Evolutionary conservation across 495 filamentous ascomycete genomes (phyloP).

Genomic region (Tricharina praecox): DNA sequence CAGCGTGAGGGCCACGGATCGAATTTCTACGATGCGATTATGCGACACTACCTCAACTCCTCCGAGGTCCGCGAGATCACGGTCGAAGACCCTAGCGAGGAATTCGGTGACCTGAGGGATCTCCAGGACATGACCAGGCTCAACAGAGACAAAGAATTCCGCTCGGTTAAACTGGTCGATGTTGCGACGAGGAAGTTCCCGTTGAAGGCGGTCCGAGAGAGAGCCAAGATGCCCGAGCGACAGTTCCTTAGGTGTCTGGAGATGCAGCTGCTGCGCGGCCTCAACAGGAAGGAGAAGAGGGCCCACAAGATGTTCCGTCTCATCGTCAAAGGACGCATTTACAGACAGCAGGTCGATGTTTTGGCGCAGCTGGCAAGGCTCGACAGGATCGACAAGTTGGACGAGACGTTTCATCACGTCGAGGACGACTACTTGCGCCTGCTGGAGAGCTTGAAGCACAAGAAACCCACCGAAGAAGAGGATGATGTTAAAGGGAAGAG

Average conservation of each 20-base stretch:
- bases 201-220: slow-evolving; percentile 30
- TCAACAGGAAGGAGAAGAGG: slow-evolving; percentile 33
- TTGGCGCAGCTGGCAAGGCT: slow-evolving; percentile 59
- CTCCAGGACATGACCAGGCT: slow-evolving; percentile 61
- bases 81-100: slow-evolving; percentile 89
- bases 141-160: slow-evolving; percentile 37
- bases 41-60: slow-evolving; percentile 43
- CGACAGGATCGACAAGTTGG: slow-evolving; percentile 67
- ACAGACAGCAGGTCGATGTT: slow-evolving; percentile 44
- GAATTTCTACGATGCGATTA: slow-evolving; percentile 60
- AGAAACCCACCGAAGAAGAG: no score
- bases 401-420: slow-evolving; percentile 58
- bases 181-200: slow-evolving; percentile 27
- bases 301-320: slow-evolving; percentile 29
- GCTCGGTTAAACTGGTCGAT: slow-evolving; percentile 29
- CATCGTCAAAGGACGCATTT: slow-evolving; percentile 55
- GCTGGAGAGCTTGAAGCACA: no score
- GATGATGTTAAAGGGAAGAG: no score
- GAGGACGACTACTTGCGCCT: slow-evolving; percentile 65
- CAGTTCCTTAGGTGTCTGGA: slow-evolving; percentile 44
- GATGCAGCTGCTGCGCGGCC: neutral
- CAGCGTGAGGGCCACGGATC: slow-evolving; percentile 63
- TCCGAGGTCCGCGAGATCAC: slow-evolving; percentile 61
- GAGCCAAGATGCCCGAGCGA: slow-evolving; percentile 45
- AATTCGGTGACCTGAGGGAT: slow-evolving; percentile 82